Percentiles rank a stretch among this genome's conserved stretches.
These are phyloP conservation scores for Zygosaccharomyces siamensis DNA, from an alignment of 805 yeast species.

Conservation along the genomic window DNA sequence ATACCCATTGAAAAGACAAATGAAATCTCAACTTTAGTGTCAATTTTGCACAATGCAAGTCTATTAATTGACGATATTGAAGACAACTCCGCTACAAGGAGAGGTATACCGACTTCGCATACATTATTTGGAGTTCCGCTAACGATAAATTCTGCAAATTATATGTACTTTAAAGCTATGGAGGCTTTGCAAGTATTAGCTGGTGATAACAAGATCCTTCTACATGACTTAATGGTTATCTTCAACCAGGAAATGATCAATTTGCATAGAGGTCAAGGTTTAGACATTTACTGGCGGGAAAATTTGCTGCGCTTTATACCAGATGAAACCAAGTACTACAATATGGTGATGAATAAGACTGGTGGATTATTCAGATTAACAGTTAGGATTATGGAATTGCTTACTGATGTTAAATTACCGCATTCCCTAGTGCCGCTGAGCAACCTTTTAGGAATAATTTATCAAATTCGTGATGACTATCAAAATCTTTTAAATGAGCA, in stretches of 20 bases:
- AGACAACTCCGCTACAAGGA: conserved; percentile 62
- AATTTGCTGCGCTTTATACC: conserved; percentile 45
- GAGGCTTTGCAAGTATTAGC: conserved; percentile 40
- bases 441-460: conserved; percentile 72
- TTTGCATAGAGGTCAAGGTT: conserved; percentile 85
- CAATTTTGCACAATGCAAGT: conserved; percentile 60
- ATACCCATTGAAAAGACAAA: conserved; percentile 39
- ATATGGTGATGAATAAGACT: conserved; percentile 84
- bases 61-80: conserved; percentile 83
- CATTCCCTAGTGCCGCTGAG: conserved; percentile 53
- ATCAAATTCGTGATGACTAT: conserved; percentile 84
- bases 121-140: conserved; percentile 68
- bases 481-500: conserved; percentile 51
- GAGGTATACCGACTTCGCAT: conserved; percentile 82
- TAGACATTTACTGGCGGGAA: conserved; percentile 88
- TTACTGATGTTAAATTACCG: conserved; percentile 15
- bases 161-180: conserved; percentile 73
- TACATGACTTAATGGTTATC: conserved; percentile 36
- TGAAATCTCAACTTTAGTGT: conserved; percentile 46
- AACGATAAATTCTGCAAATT: conserved; percentile 78
- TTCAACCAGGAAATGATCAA: conserved; percentile 71
- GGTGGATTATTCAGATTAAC: conserved; percentile 84
- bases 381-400: conserved; percentile 53
- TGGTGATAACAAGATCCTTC: conserved; percentile 17
- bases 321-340: conserved; percentile 55